A percentile compares a stretch with the other conserved stretches of the same genome.
Evolutionary conservation across 2,329 filamentous ascomycete species (phyloP).

Genomic region (Fusarium chlamydosporum): DNA sequence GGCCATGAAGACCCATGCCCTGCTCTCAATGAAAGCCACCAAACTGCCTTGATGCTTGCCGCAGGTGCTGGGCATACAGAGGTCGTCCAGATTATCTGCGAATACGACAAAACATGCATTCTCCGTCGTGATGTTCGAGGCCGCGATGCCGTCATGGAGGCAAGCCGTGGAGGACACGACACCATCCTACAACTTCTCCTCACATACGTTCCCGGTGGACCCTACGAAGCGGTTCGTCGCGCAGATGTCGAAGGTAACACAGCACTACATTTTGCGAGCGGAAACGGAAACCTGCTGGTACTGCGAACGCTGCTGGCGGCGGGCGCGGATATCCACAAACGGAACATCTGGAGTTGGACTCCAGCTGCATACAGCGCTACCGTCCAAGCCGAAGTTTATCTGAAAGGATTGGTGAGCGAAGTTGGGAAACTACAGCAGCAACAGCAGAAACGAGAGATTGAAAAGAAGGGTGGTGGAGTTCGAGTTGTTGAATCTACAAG

Average conservation of each 20-base stretch:
- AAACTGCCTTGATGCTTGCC: slow-evolving; percentile 87
- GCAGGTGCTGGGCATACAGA: slow-evolving; percentile 77
- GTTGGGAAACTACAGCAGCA: slow-evolving; percentile 70
- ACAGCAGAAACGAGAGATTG: slow-evolving; percentile 55
- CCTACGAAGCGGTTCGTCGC: slow-evolving; percentile 66
- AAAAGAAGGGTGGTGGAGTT: slow-evolving; percentile 61
- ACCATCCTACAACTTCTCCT: slow-evolving; percentile 75
- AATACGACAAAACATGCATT: slow-evolving; percentile 73
- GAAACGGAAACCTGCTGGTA: slow-evolving; percentile 83
- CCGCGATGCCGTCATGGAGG: slow-evolving; percentile 79
- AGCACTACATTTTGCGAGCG: slow-evolving; percentile 86
- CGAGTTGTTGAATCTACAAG: slow-evolving; percentile 61
- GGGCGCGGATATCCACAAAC: slow-evolving; percentile 79
- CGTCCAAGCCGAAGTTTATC: slow-evolving; percentile 86
- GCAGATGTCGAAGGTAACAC: slow-evolving; percentile 84
- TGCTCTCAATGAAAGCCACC: slow-evolving; percentile 82
- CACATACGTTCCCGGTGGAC: slow-evolving; percentile 70
- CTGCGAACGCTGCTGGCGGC: slow-evolving; percentile 82
- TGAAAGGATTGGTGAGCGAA: slow-evolving; percentile 81
- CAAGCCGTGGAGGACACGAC: slow-evolving; percentile 71
- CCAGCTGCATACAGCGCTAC: slow-evolving; percentile 87
- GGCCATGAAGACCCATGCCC: slow-evolving; percentile 82
- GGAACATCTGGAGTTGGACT: slow-evolving; percentile 85
- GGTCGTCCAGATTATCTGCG: slow-evolving; percentile 78
- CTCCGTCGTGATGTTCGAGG: slow-evolving; percentile 75